Conservation (phyloP, 331 rosid genomes). For the Quercus lobata region DNA sequence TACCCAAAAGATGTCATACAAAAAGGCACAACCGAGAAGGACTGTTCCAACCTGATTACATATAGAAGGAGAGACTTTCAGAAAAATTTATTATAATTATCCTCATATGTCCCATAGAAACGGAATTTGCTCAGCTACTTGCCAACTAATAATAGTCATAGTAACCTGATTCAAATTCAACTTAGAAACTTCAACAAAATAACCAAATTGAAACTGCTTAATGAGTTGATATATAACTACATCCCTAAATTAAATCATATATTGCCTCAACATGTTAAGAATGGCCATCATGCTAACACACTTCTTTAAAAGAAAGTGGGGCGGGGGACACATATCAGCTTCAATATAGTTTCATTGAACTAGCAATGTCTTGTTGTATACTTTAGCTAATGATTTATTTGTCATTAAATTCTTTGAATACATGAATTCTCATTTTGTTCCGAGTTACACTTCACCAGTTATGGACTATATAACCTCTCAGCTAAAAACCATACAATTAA, state of each 20-base stretch:
- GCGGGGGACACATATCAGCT: not conserved
- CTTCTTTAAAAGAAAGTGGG: not conserved
- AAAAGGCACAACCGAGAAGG: constrained; percentile 92
- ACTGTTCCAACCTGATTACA: constrained; percentile 89
- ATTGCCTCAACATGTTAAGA: not conserved
- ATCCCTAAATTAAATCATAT: not conserved
- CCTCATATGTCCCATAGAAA: not conserved
- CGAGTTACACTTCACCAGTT: not conserved
- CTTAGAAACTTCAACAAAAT: not conserved
- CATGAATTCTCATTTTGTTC: not conserved
- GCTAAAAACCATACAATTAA: not conserved
- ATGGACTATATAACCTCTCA: not conserved
- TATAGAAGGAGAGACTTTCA: not conserved
- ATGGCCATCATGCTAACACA: not conserved
- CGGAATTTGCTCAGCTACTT: constrained; percentile 3
- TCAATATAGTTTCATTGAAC: not conserved
- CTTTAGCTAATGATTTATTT: not conserved
- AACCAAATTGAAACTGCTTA: not conserved
- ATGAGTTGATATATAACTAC: not conserved
- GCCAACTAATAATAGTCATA: not conserved
- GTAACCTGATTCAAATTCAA: not conserved
- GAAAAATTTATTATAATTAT: constrained; percentile 5
- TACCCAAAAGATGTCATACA: constrained; percentile 97
- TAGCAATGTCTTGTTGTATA: not conserved
- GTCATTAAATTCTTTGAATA: not conserved